Percentiles rank a stretch among this genome's conserved stretches.
phyloP scores from a whole-genome alignment of 371 early-diverging fungal genomes.

The Aphelidium insulamus region DNA sequence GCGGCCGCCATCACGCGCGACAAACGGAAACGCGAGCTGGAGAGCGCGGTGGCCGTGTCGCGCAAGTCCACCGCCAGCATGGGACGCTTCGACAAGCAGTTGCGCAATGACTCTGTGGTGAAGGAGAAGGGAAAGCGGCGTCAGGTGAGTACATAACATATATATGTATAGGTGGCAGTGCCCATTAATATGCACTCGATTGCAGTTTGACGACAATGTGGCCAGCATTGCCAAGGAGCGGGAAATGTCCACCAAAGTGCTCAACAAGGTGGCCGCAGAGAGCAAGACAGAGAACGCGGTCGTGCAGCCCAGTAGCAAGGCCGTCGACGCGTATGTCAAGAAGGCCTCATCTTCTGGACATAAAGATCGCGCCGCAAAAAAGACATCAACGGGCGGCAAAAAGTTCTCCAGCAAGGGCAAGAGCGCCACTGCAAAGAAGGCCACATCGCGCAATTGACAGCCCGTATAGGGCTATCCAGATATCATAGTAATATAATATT shows the following conservation, averaged over 20 bases:
- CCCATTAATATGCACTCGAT: background rate
- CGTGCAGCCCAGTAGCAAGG: conserved; percentile 18
- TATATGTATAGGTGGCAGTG: background rate
- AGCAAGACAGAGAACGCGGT: conserved; percentile 9
- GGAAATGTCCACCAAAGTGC: conserved; percentile 26
- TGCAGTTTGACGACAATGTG: conserved; percentile 29
- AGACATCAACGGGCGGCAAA: too few species aligned
- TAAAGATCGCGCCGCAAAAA: too few species aligned
- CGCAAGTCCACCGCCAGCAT: conserved; percentile 61
- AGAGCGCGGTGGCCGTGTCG: conserved; percentile 33
- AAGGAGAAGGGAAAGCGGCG: conserved; percentile 58
- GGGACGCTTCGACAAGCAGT: conserved; percentile 64
- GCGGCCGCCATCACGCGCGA: conserved; percentile 16
- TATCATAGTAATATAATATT: too few species aligned
- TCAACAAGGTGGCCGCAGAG: conserved; percentile 34
- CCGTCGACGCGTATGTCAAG: conserved; percentile 29
- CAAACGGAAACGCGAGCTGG: conserved; percentile 41
- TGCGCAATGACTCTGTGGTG: conserved; percentile 45
- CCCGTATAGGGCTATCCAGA: too few species aligned
- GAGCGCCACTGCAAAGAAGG: too few species aligned
- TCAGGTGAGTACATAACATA: conserved; percentile 14
- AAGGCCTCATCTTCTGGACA: too few species aligned
- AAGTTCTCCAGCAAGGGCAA: too few species aligned
- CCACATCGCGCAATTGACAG: too few species aligned
- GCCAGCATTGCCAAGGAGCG: conserved; percentile 30